These are phyloP conservation scores for Calonectria pauciramosa DNA, from an alignment of 2,329 filamentous ascomycete species.

Conservation along the genomic window DNA sequence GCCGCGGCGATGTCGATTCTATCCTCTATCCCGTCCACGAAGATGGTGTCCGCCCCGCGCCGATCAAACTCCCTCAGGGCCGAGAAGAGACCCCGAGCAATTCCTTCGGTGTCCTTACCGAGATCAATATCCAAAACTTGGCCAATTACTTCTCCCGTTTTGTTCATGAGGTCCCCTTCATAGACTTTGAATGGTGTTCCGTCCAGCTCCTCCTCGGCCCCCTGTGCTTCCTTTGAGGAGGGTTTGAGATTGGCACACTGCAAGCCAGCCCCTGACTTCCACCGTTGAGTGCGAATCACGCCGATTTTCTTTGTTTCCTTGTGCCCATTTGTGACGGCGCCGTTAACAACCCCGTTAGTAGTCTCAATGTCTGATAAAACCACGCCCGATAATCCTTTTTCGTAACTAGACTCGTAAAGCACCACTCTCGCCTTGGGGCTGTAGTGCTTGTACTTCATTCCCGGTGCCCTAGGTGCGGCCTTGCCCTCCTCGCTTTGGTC, in stretches of 20 bases:
- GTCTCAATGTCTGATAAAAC: conserved; percentile 51
- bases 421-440: conserved; percentile 90
- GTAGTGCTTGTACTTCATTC: conserved; percentile 99
- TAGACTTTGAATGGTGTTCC: conserved; percentile 56
- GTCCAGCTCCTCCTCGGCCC: conserved; percentile 42
- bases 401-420: conserved; percentile 76
- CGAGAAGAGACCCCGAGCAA: conserved; percentile 90
- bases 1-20: conserved; percentile 87
- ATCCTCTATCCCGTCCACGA: conserved; percentile 89
- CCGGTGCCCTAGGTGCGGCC: conserved; percentile 82
- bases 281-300: conserved; percentile 68
- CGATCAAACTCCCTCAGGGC: conserved; percentile 88
- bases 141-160: conserved; percentile 50
- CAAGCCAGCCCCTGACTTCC: conserved; percentile 62
- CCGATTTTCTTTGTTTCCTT: conserved; percentile 56
- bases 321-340: conserved; percentile 35
- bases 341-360: conserved; percentile 41
- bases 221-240: conserved; percentile 31
- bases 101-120: conserved; percentile 77
- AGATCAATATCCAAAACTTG: conserved; percentile 79
- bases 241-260: conserved; percentile 47
- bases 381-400: conserved; percentile 52
- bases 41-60: conserved; percentile 83
- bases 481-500: conserved; percentile 78
- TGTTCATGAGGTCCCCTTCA: conserved; percentile 55